Evolutionary conservation across 768 basidiomycete species (phyloP).

Genomic region (Lyophyllum shimeji): DNA sequence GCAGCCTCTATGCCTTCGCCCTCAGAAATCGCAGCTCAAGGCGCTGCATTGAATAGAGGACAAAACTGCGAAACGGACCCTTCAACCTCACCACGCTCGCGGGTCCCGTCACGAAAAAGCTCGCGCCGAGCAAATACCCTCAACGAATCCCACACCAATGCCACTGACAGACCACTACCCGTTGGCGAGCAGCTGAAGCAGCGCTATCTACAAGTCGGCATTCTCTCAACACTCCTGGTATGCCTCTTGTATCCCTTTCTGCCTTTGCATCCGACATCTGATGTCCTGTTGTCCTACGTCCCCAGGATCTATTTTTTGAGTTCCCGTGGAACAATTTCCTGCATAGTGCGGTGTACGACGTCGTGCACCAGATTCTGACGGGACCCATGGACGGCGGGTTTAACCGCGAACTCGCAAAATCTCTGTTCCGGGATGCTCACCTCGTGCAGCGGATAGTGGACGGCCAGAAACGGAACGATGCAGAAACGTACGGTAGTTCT

Average conservation of each 20-base stretch:
- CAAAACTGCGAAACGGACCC: slow-evolving; percentile 16
- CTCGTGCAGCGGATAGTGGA: slow-evolving; percentile 87
- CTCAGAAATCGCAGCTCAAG: slow-evolving; percentile 27
- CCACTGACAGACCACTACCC: slow-evolving; percentile 41
- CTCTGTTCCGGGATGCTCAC: slow-evolving; percentile 83
- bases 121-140: slow-evolving; percentile 45
- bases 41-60: slow-evolving; percentile 23
- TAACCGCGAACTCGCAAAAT: slow-evolving; percentile 81
- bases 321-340: slow-evolving; percentile 98
- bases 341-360: slow-evolving; percentile 94
- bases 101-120: slow-evolving; percentile 46
- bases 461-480: slow-evolving; percentile 79
- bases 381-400: slow-evolving; percentile 80
- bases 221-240: slow-evolving; percentile 78
- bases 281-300: neutral
- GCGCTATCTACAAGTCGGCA: slow-evolving; percentile 69
- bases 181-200: slow-evolving; percentile 82
- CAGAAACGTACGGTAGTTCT: slow-evolving; percentile 55
- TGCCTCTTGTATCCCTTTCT: slow-evolving; percentile 25
- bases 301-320: slow-evolving; percentile 90
- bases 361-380: slow-evolving; percentile 92
- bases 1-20: slow-evolving; percentile 28
- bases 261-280: neutral
- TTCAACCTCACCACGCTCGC: slow-evolving; percentile 31
- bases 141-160: slow-evolving; percentile 25